Evolutionary conservation across 306 rosid species (phyloP), one percentile per base, ranked within the genome.

Genomic region (Corylus heterophylla): DNA sequence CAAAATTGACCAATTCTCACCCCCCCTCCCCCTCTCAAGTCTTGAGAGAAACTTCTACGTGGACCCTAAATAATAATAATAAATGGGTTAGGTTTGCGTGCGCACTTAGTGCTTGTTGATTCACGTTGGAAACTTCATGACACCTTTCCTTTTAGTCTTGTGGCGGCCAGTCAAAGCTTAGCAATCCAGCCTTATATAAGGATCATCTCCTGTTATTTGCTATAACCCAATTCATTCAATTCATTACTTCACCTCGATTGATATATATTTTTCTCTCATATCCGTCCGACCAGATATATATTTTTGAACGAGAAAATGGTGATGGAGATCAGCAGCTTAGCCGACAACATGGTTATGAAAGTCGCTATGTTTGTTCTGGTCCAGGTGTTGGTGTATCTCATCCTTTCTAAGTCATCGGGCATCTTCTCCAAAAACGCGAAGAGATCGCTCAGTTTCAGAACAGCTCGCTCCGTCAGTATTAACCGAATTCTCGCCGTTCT

Each of bases 371-470:
- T 94, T 77, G 5, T 89, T 54, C 17, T 91, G 0, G 88, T 94
- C 39, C 98, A 92, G 73, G 87, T 75, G 77, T 78, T 94, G 83
- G 97, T 94, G 12, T 94, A 92, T 81, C 84, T 94, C 14, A 94
- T 94, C 59, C 97, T 94, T 52, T 87, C 91, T 3, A 89, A 88
- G 17, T 94, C 98, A 48, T 94, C 98, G 39, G 86, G 85, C 83
- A 64, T 89, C 72, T 92, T 94, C 91, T 90, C 94, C 85, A 86
- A 82, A 61, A 73, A 76, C 18, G 75, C 16, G 1, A 74, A 80
- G 85, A 87, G 88, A 77, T 76, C 97, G 0, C 74, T 80, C 44
- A 94, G 92, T 85, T 94, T 94, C 80, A 81, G 69, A 78, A 86
- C 95, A 0, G 91, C 95, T 4, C 88, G 98, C 0, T 92, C 97